Conservation (phyloP, 345 rosid genomes). For the Mallotus nudiflorus region DNA sequence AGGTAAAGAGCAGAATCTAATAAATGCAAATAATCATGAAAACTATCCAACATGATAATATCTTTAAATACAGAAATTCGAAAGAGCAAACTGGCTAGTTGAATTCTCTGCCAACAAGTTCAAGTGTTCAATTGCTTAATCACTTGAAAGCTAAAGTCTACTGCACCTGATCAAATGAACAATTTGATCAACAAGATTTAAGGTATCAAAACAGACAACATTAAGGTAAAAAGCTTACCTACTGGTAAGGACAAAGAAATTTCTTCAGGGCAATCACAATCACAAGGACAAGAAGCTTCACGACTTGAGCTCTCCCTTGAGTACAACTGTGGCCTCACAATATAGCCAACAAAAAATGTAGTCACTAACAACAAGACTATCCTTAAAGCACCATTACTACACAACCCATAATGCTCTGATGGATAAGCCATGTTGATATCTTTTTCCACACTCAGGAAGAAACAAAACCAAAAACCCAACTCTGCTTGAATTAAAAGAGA, state of each 20-base stretch:
- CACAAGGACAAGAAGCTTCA: conserved; percentile 35
- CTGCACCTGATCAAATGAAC: not conserved
- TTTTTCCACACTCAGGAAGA: not conserved
- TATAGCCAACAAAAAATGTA: conserved; percentile 28
- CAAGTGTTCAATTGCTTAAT: not conserved
- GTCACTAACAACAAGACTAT: conserved; percentile 30
- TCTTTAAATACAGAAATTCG: not conserved
- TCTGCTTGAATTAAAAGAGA: not conserved
- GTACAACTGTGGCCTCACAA: conserved; percentile 19
- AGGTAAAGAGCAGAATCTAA: no score
- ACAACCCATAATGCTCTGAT: conserved; percentile 18
- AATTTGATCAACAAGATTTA: no score
- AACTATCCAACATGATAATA: not conserved
- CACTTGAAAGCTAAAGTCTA: not conserved
- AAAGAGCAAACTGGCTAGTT: conserved; percentile 2
- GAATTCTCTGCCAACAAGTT: not conserved
- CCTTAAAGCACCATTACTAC: conserved; percentile 29
- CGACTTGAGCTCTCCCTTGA: conserved; percentile 22
- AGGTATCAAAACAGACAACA: not conserved
- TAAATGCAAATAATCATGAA: no score
- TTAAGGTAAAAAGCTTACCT: conserved; percentile 22
- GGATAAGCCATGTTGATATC: conserved; percentile 29
- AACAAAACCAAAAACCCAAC: not conserved
- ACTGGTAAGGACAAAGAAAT: conserved; percentile 18
- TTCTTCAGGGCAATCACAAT: conserved; percentile 39